Evolutionary conservation across 2,329 filamentous ascomycete species (phyloP).

Genomic region (Hawksworthiomyces lignivorus): DNA sequence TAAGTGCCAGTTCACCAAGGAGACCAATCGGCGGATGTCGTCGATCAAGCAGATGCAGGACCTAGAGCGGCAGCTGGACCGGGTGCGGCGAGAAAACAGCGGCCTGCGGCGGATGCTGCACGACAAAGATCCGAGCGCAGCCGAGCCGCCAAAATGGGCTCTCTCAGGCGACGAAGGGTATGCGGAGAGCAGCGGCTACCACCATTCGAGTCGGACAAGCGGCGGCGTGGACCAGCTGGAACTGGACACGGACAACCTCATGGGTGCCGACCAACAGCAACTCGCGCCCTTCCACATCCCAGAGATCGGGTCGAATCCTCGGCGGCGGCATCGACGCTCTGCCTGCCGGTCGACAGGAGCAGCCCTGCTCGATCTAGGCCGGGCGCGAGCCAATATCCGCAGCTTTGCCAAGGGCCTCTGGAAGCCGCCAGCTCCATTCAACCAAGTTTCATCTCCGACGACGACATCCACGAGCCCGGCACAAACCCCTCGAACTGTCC

Average conservation of each 20-base stretch:
- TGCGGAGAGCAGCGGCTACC: too few relatives aligned
- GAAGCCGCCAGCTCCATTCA: constrained; percentile 63
- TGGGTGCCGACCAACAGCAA: too few relatives aligned
- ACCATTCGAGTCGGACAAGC: too few relatives aligned
- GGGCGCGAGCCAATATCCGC: constrained; percentile 64
- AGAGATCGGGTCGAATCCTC: constrained; percentile 57
- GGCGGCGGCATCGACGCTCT: constrained; percentile 39
- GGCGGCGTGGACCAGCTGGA: constrained; percentile 34
- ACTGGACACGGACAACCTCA: constrained; percentile 24
- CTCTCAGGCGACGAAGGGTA: too few relatives aligned
- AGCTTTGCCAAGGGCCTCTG: constrained; percentile 71
- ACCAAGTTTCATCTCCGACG: too few relatives aligned
- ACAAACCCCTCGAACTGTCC: constrained; percentile 19
- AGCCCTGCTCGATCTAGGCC: constrained; percentile 61
- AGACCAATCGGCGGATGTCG: constrained; percentile 97
- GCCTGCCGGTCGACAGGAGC: not conserved
- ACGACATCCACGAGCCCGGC: constrained; percentile 27
- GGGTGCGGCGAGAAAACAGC: constrained; percentile 71
- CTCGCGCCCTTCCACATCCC: constrained; percentile 39
- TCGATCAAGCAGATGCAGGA: constrained; percentile 99
- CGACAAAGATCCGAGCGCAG: constrained; percentile 21
- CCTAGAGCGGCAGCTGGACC: constrained; percentile 81
- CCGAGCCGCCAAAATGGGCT: too few relatives aligned
- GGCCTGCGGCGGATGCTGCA: constrained; percentile 60
- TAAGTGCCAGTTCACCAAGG: constrained; percentile 98